Evolutionary conservation across 2,329 filamentous ascomycete species (phyloP).

Genomic region (Microsporum ferrugineum): DNA sequence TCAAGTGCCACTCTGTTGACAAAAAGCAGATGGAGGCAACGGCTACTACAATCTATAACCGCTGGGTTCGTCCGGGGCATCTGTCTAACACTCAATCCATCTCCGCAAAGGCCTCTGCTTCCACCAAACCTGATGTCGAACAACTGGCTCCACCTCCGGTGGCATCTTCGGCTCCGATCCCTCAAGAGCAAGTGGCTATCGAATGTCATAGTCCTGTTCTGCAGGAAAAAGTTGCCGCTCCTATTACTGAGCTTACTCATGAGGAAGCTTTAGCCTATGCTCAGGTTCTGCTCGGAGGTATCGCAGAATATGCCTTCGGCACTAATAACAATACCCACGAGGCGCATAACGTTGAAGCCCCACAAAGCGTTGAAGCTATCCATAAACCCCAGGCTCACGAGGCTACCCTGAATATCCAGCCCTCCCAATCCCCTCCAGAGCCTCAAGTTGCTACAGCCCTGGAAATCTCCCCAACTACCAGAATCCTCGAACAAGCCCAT

Average conservation of each 20-base stretch:
- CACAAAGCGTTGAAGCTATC: neutral
- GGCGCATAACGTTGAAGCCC: neutral
- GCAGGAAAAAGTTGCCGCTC: no score
- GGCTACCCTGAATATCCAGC: neutral
- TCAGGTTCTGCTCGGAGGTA: neutral
- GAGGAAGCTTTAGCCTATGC: neutral
- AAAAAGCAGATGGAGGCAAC: neutral
- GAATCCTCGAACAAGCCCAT: neutral
- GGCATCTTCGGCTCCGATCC: neutral
- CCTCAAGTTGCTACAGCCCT: neutral
- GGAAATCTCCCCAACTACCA: neutral
- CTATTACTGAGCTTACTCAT: neutral
- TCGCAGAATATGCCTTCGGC: neutral
- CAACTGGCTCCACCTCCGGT: neutral
- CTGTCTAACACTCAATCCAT: neutral
- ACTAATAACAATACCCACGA: neutral
- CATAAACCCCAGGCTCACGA: neutral
- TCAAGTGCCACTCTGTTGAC: neutral
- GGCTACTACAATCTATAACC: neutral
- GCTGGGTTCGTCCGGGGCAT: neutral
- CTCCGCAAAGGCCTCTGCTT: neutral
- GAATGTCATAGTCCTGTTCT: neutral
- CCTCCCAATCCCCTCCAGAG: neutral
- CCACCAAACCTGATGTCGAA: neutral
- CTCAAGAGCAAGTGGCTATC: neutral